Evolutionary conservation across 169 alveolate genomes (phyloP).

Genomic region (Eimeria acervulina): DNA sequence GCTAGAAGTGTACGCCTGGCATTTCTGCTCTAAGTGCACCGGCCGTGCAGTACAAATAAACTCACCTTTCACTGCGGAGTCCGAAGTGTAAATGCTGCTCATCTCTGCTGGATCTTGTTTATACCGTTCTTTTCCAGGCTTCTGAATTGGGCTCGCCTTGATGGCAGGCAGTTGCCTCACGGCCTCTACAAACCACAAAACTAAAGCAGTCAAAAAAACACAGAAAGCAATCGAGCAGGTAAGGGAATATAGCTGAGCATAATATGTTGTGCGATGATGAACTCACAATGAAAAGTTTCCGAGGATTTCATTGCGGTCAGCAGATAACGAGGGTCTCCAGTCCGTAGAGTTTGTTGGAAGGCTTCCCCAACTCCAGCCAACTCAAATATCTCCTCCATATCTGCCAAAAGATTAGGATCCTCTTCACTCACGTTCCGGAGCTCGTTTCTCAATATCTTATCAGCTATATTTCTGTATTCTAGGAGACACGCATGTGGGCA

Average conservation of each 20-base stretch:
- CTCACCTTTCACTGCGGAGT: slow-evolving; percentile 47
- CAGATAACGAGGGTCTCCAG: slow-evolving; percentile 50
- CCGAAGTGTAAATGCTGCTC: slow-evolving; percentile 50
- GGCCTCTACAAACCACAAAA: slow-evolving; percentile 49
- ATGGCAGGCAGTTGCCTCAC: slow-evolving; percentile 63
- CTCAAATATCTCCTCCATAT: slow-evolving; percentile 27
- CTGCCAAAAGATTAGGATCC: background rate
- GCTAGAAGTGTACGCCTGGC: background rate
- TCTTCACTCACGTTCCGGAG: slow-evolving; percentile 8
- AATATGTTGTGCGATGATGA: no score
- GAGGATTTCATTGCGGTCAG: slow-evolving; percentile 61
- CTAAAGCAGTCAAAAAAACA: background rate
- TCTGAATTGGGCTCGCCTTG: slow-evolving; percentile 28
- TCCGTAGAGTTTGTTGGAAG: background rate
- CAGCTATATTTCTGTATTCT: slow-evolving; percentile 15
- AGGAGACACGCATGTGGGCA: background rate
- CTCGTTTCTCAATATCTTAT: slow-evolving; percentile 4
- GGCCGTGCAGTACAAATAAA: background rate
- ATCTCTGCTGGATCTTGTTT: slow-evolving; percentile 51
- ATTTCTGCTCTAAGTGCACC: background rate
- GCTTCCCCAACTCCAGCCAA: slow-evolving; percentile 27
- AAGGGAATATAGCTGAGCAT: background rate
- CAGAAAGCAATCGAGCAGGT: background rate
- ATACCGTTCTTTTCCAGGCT: background rate
- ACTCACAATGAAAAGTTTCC: slow-evolving; percentile 1